These are phyloP conservation scores for Suillus decipiens DNA, from an alignment of 768 basidiomycete species.

Conservation along the genomic window DNA sequence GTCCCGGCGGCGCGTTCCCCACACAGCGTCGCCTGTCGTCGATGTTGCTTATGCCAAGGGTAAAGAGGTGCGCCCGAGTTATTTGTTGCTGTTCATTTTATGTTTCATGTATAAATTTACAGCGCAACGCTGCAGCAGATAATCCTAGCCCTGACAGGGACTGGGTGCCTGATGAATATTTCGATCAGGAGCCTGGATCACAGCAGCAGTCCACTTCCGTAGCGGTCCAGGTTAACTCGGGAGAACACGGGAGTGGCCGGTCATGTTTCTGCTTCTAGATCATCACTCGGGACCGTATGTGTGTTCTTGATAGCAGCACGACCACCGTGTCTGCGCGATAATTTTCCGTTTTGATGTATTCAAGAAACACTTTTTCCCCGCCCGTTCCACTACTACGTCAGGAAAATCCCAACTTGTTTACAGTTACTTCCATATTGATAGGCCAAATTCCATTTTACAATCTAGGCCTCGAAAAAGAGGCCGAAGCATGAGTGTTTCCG, in stretches of 20 bases:
- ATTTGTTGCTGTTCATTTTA: not conserved
- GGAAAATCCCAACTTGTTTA: no score
- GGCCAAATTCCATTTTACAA: no score
- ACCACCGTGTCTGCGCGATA: no score
- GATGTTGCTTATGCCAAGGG: not conserved
- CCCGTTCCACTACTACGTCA: no score
- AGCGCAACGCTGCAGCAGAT: not conserved
- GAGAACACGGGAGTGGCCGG: not conserved
- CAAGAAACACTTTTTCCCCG: no score
- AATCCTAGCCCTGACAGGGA: not conserved
- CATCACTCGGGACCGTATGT: no score
- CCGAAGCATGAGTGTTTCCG: no score
- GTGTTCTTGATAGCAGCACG: no score
- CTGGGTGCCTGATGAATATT: not conserved
- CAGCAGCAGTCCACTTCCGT: not conserved
- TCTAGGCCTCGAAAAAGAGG: no score
- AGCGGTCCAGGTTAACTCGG: not conserved
- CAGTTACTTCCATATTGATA: no score
- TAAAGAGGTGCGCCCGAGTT: not conserved
- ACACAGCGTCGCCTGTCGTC: not conserved
- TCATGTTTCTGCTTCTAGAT: not conserved
- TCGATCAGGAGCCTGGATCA: not conserved
- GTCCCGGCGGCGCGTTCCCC: no score
- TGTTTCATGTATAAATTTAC: not conserved
- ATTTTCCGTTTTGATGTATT: no score